Conservation (phyloP, 495 filamentous ascomycete species). For the Penicillium maclennaniae region DNA sequence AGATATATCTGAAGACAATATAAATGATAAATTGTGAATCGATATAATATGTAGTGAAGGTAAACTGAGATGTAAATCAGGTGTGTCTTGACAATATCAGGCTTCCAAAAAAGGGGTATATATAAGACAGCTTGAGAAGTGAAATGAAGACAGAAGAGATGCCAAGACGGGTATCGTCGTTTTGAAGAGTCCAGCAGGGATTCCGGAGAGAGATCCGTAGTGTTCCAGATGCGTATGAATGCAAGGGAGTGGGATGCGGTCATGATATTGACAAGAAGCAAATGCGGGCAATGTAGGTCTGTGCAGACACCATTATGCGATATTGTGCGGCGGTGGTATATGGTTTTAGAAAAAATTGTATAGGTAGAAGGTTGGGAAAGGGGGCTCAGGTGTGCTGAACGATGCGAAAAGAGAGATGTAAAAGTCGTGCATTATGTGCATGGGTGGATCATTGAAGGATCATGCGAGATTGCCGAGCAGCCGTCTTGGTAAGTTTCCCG, state of each 20-base stretch:
- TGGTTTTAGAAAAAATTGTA: neutral
- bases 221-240: neutral
- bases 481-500: conserved; percentile 5
- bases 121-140: conserved; percentile 6
- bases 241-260: conserved; percentile 2
- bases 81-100: too few species aligned
- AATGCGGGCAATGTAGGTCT: too few species aligned
- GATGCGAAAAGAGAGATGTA: neutral
- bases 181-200: neutral
- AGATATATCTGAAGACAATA: too few species aligned
- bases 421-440: neutral
- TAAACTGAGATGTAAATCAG: too few species aligned
- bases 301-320: too few species aligned
- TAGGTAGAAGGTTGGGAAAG: neutral
- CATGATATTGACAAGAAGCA: neutral
- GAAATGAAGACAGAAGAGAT: conserved; percentile 1
- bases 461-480: conserved; percentile 16
- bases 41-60: too few species aligned
- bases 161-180: conserved; percentile 6
- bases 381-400: neutral
- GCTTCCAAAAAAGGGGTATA: conserved; percentile 11
- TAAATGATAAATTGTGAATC: too few species aligned
- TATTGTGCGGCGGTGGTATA: neutral
- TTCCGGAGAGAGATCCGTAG: neutral
- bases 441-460: conserved; percentile 5